Percentiles rank a stretch among this genome's conserved stretches.
phyloP scores from a whole-genome alignment of 176 grass and related monocot species.

The Rhynchospora breviuscula region DNA sequence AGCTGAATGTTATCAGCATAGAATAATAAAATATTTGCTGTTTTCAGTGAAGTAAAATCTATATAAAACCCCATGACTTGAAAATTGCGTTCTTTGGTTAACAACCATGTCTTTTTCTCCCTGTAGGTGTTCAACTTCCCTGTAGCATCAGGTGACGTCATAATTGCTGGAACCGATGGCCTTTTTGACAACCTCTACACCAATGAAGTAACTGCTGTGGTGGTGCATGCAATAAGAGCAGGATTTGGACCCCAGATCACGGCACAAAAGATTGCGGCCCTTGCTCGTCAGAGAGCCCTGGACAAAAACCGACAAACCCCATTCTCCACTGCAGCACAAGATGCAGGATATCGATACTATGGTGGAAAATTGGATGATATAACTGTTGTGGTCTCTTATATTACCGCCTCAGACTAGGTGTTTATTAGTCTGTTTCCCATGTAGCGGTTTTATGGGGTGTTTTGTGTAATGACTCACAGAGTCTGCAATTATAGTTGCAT shows the following conservation, averaged over 20 bases:
- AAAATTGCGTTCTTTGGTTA: not conserved
- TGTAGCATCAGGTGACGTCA: constrained; percentile 70
- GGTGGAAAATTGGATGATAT: constrained; percentile 96
- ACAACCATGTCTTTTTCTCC: not conserved
- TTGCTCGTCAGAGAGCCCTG: constrained; percentile 78
- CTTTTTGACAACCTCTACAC: constrained; percentile 91
- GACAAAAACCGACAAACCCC: constrained; percentile 86
- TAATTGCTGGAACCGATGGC: constrained; percentile 89
- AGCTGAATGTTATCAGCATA: not conserved
- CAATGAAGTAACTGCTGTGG: constrained; percentile 70
- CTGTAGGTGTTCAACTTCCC: constrained; percentile 61
- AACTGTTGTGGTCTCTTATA: constrained; percentile 77
- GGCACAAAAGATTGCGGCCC: constrained; percentile 84
- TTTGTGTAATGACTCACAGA: not conserved
- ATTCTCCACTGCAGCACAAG: constrained; percentile 78
- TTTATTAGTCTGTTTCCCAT: not conserved
- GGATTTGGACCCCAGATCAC: constrained; percentile 56
- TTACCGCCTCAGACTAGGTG: constrained; percentile 30
- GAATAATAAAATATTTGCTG: not conserved
- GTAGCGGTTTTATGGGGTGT: not conserved
- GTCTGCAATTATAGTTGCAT: not conserved
- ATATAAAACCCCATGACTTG: not conserved
- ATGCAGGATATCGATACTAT: constrained; percentile 87
- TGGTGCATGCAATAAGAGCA: constrained; percentile 68
- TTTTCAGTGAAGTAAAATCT: not conserved